Percentiles rank a stretch among this genome's conserved stretches.
phyloP scores from a whole-genome alignment of 2,329 filamentous ascomycete genomes.

The Pseudodiploospora longispora region DNA sequence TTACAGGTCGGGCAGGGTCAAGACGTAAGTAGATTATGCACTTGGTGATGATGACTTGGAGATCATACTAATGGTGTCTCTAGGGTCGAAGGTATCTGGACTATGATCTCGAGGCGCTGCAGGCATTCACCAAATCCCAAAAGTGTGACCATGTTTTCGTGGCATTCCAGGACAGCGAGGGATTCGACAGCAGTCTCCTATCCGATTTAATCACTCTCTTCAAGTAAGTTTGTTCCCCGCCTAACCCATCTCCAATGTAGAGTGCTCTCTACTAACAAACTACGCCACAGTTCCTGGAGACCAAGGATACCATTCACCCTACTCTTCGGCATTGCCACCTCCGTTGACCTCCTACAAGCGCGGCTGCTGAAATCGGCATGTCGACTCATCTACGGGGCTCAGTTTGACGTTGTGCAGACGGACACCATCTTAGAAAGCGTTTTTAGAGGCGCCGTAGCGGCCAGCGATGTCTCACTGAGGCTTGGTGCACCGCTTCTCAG shows the following conservation, averaged over 20 bases:
- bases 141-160: slow-evolving; percentile 55
- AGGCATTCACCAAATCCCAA: slow-evolving; percentile 48
- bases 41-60: not conserved
- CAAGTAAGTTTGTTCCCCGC: slow-evolving; percentile 39
- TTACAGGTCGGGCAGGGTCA: slow-evolving; percentile 34
- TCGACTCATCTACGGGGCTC: slow-evolving; percentile 57
- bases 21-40: slow-evolving; percentile 32
- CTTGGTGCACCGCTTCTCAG: slow-evolving; percentile 57
- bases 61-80: not conserved
- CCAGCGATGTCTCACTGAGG: slow-evolving; percentile 46
- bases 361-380: slow-evolving; percentile 62
- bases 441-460: slow-evolving; percentile 57
- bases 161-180: slow-evolving; percentile 74
- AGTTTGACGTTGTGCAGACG: slow-evolving; percentile 72
- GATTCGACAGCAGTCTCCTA: slow-evolving; percentile 65
- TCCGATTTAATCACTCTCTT: slow-evolving; percentile 63
- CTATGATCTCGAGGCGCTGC: slow-evolving; percentile 68
- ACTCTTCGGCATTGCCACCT: slow-evolving; percentile 74
- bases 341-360: slow-evolving; percentile 70
- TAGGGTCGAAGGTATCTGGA: slow-evolving; percentile 61
- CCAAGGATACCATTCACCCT: slow-evolving; percentile 70
- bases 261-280: slow-evolving; percentile 18
- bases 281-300: slow-evolving; percentile 47
- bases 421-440: slow-evolving; percentile 64
- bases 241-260: not conserved